Conservation (phyloP, 2,329 filamentous ascomycete genomes). For the Eutypella sp. region DNA sequence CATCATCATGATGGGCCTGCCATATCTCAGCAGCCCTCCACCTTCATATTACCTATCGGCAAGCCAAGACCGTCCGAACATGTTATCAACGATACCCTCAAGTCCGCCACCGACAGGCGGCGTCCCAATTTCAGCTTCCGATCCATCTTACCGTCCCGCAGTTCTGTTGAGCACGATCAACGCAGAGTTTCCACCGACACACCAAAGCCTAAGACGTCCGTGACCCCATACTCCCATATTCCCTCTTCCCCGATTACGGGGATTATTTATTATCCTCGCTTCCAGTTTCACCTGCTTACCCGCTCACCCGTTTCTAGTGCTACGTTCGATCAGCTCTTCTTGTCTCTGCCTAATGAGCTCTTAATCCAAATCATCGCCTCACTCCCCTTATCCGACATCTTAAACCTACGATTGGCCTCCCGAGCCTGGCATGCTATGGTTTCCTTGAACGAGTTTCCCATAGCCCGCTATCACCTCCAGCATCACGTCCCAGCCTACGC, state of each 20-base stretch:
- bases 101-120: constrained; percentile 22
- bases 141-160: constrained; percentile 25
- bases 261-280: too few relatives aligned
- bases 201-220: constrained; percentile 22
- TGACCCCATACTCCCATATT: background rate
- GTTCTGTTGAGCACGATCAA: constrained; percentile 25
- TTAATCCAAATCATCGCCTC: constrained; percentile 58
- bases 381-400: constrained; percentile 54
- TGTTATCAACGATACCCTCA: constrained; percentile 28
- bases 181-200: constrained; percentile 21
- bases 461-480: constrained; percentile 56
- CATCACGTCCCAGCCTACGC: constrained; percentile 58
- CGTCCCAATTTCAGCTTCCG: constrained; percentile 26
- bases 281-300: background rate
- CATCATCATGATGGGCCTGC: constrained; percentile 21
- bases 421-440: constrained; percentile 56
- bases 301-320: constrained; percentile 23
- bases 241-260: background rate
- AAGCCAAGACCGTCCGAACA: constrained; percentile 26
- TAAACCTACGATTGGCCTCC: constrained; percentile 54
- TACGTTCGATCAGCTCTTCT: constrained; percentile 53
- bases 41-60: constrained; percentile 46
- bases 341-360: constrained; percentile 54
- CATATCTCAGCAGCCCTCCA: constrained; percentile 30
- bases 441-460: constrained; percentile 54